phyloP scores from a whole-genome alignment of 225 moss, liverwort and hornwort species.

The Ulota crispa region DNA sequence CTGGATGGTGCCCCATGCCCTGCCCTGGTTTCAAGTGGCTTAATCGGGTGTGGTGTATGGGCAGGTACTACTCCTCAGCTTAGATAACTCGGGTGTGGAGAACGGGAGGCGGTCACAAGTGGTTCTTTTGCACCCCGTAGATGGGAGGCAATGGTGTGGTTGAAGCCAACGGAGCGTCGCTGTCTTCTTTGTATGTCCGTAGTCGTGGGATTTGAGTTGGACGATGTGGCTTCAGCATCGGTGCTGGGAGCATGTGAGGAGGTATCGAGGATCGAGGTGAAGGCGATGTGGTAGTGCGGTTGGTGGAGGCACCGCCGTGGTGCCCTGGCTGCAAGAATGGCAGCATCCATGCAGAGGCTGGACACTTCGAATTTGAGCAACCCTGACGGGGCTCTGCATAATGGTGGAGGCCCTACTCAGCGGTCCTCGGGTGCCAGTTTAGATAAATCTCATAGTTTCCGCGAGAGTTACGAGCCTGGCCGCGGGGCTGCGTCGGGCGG shows the following conservation, averaged over 20 bases:
- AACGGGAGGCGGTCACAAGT: slow-evolving; percentile 28
- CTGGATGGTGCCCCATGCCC: neutral
- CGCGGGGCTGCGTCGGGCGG: slow-evolving; percentile 29
- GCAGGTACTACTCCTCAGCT: slow-evolving; percentile 2
- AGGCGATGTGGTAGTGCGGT: slow-evolving; percentile 46
- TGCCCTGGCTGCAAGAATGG: slow-evolving; percentile 46
- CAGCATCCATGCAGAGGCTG: slow-evolving; percentile 45
- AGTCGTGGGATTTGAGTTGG: neutral
- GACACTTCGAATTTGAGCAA: slow-evolving; percentile 39
- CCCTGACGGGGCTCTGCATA: slow-evolving; percentile 39
- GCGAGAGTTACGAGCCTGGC: slow-evolving; percentile 43
- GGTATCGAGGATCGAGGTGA: slow-evolving; percentile 25
- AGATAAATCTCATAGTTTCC: slow-evolving; percentile 51
- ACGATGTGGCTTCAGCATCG: neutral
- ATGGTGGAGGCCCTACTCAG: slow-evolving; percentile 30
- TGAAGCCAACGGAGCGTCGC: neutral
- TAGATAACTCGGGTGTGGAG: slow-evolving; percentile 4
- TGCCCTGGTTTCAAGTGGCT: slow-evolving; percentile 9
- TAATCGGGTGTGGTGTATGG: slow-evolving; percentile 24
- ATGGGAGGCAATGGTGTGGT: slow-evolving; percentile 33
- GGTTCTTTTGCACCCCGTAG: slow-evolving; percentile 31
- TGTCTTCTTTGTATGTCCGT: neutral
- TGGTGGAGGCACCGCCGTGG: slow-evolving; percentile 52
- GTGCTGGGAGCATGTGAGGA: slow-evolving; percentile 32
- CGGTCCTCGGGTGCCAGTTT: slow-evolving; percentile 26